Conservation (phyloP, 2,329 filamentous ascomycete species). For the Leptosphaerulina australis region DNA sequence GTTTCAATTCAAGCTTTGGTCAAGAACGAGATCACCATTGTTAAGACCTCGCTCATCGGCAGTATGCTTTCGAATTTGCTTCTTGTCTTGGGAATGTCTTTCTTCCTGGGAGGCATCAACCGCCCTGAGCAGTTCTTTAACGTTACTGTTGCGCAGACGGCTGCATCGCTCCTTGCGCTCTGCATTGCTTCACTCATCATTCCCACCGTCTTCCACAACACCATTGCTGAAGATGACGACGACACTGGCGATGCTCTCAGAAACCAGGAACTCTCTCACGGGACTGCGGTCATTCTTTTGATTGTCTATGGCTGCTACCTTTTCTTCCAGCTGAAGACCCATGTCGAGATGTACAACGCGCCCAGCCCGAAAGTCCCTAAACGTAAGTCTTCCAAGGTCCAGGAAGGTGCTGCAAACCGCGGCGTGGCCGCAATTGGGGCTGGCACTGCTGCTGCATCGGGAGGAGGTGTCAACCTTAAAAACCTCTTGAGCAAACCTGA, state of each 20-base stretch:
- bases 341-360: conserved; percentile 78
- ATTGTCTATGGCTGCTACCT: conserved; percentile 84
- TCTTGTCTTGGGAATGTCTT: conserved; percentile 88
- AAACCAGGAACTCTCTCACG: conserved; percentile 62
- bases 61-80: conserved; percentile 91
- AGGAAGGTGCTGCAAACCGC: conserved; percentile 57
- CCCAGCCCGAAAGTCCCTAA: conserved; percentile 79
- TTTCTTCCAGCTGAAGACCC: conserved; percentile 89
- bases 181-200: conserved; percentile 84
- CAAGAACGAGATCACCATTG: conserved; percentile 77
- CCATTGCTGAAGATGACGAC: conserved; percentile 36
- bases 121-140: conserved; percentile 88
- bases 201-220: conserved; percentile 75
- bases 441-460: conserved; percentile 56
- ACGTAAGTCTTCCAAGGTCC: conserved; percentile 52
- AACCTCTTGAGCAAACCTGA: conserved; percentile 51
- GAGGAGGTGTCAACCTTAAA: conserved; percentile 57
- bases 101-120: conserved; percentile 83
- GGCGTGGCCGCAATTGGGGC: conserved; percentile 61
- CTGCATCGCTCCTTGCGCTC: conserved; percentile 78
- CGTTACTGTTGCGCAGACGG: conserved; percentile 87
- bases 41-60: conserved; percentile 90
- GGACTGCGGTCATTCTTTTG: conserved; percentile 79
- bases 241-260: conserved; percentile 31
- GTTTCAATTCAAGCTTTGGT: conserved; percentile 83